These are phyloP conservation scores for Penicillium janthinellum DNA, from an alignment of 2,329 filamentous ascomycete species.

Conservation along the genomic window DNA sequence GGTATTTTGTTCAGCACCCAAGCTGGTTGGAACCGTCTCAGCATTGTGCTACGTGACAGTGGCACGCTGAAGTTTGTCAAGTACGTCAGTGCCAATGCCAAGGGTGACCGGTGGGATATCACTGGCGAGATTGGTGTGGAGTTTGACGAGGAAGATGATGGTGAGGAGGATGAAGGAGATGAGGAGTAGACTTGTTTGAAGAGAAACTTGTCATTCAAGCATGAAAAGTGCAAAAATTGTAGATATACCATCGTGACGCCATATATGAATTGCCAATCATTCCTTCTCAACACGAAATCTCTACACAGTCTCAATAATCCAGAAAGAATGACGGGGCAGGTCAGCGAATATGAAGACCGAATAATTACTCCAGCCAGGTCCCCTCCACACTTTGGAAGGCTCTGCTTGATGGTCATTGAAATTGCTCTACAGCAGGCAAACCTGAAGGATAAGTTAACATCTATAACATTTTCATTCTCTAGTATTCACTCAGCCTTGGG, in stretches of 20 bases:
- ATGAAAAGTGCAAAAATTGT: constrained; percentile 3
- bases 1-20: constrained; percentile 70
- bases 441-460: not conserved
- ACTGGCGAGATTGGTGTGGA: constrained; percentile 75
- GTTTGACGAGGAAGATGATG: constrained; percentile 49
- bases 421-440: too few species aligned
- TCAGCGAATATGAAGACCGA: too few species aligned
- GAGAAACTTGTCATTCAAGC: not conserved
- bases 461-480: not conserved
- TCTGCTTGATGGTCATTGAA: too few species aligned
- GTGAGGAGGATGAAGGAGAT: constrained; percentile 32
- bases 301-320: not conserved
- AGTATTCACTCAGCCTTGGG: not conserved
- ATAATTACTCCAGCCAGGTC: too few species aligned
- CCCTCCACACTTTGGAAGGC: too few species aligned
- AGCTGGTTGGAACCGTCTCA: constrained; percentile 85
- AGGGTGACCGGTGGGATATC: constrained; percentile 91
- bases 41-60: constrained; percentile 82
- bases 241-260: constrained; percentile 2
- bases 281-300: not conserved
- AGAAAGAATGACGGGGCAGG: too few species aligned
- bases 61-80: constrained; percentile 92
- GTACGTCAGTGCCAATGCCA: constrained; percentile 81
- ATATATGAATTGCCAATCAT: not conserved
- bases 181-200: constrained; percentile 18